These are phyloP conservation scores for Neospermospora avenae DNA, from an alignment of 2,329 filamentous ascomycete genomes.

Conservation along the genomic window DNA sequence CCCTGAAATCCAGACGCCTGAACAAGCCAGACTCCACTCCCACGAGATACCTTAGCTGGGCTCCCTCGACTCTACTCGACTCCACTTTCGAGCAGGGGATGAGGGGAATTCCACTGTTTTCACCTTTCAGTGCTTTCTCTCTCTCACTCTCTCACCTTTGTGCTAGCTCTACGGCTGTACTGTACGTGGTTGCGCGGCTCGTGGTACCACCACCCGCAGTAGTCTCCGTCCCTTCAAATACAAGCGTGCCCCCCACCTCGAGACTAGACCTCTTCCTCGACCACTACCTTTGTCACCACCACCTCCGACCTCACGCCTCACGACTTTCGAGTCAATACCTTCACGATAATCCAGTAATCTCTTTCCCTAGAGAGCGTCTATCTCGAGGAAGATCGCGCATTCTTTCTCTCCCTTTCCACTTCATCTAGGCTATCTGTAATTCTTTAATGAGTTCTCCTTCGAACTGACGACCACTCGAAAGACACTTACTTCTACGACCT, in stretches of 20 bases:
- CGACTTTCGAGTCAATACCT: too few relatives aligned
- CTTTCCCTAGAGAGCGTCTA: background rate
- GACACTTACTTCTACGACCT: background rate
- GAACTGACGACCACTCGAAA: background rate
- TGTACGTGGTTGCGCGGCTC: too few relatives aligned
- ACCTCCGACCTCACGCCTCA: background rate
- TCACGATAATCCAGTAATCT: background rate
- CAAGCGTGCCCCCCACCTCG: background rate
- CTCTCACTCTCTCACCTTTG: too few relatives aligned
- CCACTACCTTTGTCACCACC: background rate
- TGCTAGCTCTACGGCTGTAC: too few relatives aligned
- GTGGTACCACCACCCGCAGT: background rate
- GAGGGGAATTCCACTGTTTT: too few relatives aligned
- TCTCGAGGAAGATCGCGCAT: background rate
- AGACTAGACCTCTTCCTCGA: background rate
- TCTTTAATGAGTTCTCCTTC: background rate
- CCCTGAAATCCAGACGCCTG: background rate
- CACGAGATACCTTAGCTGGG: background rate
- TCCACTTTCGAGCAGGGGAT: too few relatives aligned
- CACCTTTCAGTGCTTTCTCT: too few relatives aligned
- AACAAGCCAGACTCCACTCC: background rate
- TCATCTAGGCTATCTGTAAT: background rate
- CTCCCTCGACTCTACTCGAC: background rate
- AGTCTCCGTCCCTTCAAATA: constrained; percentile 4
- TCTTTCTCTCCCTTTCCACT: background rate